These are phyloP conservation scores for Claviceps monticola DNA, from an alignment of 2,329 filamentous ascomycete genomes.

Conservation along the genomic window DNA sequence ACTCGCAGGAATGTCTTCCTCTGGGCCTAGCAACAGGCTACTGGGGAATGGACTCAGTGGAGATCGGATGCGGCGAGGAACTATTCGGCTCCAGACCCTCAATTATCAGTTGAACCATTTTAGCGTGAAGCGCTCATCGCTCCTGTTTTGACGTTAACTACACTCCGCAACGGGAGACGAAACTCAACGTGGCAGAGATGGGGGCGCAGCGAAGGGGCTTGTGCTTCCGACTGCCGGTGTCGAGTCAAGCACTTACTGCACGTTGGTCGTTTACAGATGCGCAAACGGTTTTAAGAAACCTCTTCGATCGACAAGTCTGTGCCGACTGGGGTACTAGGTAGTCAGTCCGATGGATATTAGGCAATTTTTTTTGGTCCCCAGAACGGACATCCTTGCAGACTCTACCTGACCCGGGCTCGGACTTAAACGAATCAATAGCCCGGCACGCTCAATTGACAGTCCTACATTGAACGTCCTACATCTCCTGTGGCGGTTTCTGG, in stretches of 20 bases:
- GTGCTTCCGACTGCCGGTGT: too few species aligned
- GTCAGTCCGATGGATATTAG: background rate
- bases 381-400: background rate
- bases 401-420: background rate
- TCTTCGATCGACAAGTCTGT: background rate
- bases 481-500: background rate
- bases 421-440: background rate
- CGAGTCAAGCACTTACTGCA: too few species aligned
- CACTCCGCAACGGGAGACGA: background rate
- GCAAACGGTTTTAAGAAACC: background rate
- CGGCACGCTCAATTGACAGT: background rate
- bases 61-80: background rate
- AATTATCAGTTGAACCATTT: background rate
- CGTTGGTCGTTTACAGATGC: too few species aligned
- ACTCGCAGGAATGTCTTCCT: constrained; percentile 6
- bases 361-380: background rate
- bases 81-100: constrained; percentile 1
- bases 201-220: background rate
- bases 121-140: background rate
- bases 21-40: constrained; percentile 1
- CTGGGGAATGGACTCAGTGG: background rate
- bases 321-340: background rate
- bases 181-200: background rate
- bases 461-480: background rate
- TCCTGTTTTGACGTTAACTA: background rate